Base-by-base conservation (phyloP, 345 rosid genomes). In the Trapa incisa region DNA sequence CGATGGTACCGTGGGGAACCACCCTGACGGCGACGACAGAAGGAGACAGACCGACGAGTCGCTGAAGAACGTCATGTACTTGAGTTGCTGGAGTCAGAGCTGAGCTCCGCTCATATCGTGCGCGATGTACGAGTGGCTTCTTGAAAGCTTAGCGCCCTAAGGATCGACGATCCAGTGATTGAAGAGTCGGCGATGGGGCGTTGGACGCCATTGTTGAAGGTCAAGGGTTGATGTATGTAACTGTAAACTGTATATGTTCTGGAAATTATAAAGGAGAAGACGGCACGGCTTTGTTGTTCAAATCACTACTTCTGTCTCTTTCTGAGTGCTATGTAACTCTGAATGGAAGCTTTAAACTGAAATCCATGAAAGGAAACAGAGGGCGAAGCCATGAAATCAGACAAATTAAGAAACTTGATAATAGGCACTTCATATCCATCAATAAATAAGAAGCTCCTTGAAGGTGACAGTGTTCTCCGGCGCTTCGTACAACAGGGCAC, bases 31-130 rank as follows among this genome's bases (percentile, higher is more conserved):
- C 16, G 77, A 75, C n/a, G 37, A 57, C 36, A 54, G 70, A 15
- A 65, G 73, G 17, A 65, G 72, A 17, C 73, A 85, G 70, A 61
- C 76, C 3, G 98, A 93, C 9, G 98, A 90, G 60, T 83, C 97
- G n/a, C 66, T 90, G 70, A 87, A 84, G 17, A 85, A 75, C 48
- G 92, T 90, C 62, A 93, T 93, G 98, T 88, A 85, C 83, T 73
- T 93, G 43, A 90, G 79, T 69, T 93, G 98, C 78, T 64, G 66
- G 66, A 48, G 66, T 6, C 66, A 64, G 66, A 64, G 66, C 47
- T 64, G 48, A 45, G 13, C 22, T 57, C 62, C 62, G 62, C 15
- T 8, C 12, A 33, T 1, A 9, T 50, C 54, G 22, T 50, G 54
- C 5, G 5, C 29, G 54, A 4, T 16, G 2, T 50, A 9, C 54